Evolutionary conservation across 805 yeast species (phyloP), one percentile per base, ranked within the genome.

Genomic region (Yarrowia hollandica): DNA sequence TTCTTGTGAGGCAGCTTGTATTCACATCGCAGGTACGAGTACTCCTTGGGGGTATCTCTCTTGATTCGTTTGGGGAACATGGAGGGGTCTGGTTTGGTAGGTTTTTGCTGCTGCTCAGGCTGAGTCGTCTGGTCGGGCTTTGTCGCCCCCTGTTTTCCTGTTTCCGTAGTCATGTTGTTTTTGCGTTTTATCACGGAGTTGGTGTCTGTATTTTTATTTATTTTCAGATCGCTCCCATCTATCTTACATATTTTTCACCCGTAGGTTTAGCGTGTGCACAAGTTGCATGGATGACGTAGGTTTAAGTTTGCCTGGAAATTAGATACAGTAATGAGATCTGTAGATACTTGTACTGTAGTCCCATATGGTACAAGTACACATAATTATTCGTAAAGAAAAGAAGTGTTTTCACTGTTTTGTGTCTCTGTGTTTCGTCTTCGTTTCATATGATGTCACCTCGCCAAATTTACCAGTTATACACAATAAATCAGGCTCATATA

Each of bases 1-100:
- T 81, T 83, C 66, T 76, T 77, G 81, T 71, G 60, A 3, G 54
- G 55, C 57, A 66, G 22, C 12, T 62, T 38, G 60, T 42, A 66
- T 25, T 60, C 57, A 59, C 69, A 66, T 61, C 62, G 28, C 12
- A 52, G 55, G 54, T 66, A 42, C 11, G 59, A 31, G 23, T 48
- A 48, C 39, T 48, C 55, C 39, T 48, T 48, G 38, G 55, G 55
- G 12, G 38, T 48, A 30, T 48, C 55, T 31, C 39, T n/a, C 30
- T 48, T 48, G n/a, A 15, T 30, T 15, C 55, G 19, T 16, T 48
- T 48, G 31, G 55, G 55, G 10, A 48, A 48, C 55, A 30, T 26
- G 30, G 38, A 30, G 5, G 55, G 39, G 39, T 31, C 19, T 15
- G 55, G 55, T 12, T 48, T 33, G 11, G 16, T 16, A 16, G 28